These are phyloP conservation scores for Chalaropsis thielavioides DNA, from an alignment of 2,329 filamentous ascomycete genomes.

Conservation along the genomic window DNA sequence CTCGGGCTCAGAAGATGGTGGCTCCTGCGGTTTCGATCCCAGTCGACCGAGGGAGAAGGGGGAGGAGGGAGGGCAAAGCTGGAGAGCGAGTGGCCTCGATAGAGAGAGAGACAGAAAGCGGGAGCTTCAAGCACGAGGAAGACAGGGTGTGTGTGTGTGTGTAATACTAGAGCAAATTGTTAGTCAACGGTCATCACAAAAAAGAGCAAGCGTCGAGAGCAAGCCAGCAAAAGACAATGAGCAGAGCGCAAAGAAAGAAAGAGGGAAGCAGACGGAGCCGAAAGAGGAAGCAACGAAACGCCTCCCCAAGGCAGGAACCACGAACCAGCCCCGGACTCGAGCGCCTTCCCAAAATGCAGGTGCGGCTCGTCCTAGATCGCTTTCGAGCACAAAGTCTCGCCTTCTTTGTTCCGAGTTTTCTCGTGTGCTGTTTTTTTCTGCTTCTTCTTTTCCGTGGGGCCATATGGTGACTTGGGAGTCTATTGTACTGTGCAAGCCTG, in stretches of 20 bases:
- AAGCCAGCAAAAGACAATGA: neutral
- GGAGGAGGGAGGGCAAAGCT: neutral
- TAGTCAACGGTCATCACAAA: neutral
- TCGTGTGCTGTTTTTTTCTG: neutral
- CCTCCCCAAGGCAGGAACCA: neutral
- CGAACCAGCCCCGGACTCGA: neutral
- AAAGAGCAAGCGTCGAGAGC: neutral
- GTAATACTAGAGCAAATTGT: neutral
- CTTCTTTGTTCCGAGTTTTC: neutral
- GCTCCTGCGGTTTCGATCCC: slow-evolving; percentile 3
- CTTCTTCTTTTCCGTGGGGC: neutral
- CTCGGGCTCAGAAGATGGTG: slow-evolving; percentile 4
- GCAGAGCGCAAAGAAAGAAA: neutral
- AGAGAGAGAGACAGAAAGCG: neutral
- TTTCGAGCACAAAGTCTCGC: neutral
- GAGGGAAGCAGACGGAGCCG: neutral
- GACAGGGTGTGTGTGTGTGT: neutral
- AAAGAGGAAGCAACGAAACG: neutral
- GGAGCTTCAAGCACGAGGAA: neutral
- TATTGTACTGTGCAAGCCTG: neutral
- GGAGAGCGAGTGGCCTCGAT: neutral
- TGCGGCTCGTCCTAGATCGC: slow-evolving; percentile 1
- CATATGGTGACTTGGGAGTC: neutral
- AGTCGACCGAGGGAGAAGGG: slow-evolving; percentile 11
- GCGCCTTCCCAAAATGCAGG: neutral